phyloP scores from a whole-genome alignment of 2,329 filamentous ascomycete species.

The Epichloe typhina region DNA sequence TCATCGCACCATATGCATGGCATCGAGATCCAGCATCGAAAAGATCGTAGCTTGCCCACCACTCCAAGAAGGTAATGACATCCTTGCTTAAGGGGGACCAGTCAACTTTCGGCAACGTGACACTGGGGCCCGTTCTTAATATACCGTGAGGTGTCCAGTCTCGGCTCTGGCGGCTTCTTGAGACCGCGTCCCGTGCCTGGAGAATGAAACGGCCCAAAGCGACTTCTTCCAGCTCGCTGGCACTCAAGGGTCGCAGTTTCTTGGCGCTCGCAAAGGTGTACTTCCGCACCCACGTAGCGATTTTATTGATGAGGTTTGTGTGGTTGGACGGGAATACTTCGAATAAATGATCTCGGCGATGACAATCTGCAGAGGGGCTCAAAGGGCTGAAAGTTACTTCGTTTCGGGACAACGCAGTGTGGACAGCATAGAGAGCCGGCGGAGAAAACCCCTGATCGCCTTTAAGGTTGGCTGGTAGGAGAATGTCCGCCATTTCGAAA shows the following conservation, averaged over 20 bases:
- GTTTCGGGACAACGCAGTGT: conserved; percentile 47
- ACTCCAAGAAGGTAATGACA: conserved; percentile 55
- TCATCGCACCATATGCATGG: conserved; percentile 47
- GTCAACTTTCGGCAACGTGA: conserved; percentile 10
- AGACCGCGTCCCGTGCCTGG: conserved; percentile 36
- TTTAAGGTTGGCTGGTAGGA: conserved; percentile 26
- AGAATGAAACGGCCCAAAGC: conserved; percentile 31
- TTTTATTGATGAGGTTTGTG: conserved; percentile 16
- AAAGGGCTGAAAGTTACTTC: conserved; percentile 46
- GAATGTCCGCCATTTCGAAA: conserved; percentile 33
- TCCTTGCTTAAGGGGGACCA: conserved; percentile 25
- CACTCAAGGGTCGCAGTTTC: conserved; percentile 7
- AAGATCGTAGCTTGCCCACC: conserved; percentile 47
- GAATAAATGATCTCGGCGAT: conserved; percentile 43
- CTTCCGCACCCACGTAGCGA: conserved; percentile 20
- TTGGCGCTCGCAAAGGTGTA: conserved; percentile 14
- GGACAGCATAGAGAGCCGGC: conserved; percentile 53
- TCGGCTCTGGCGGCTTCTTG: conserved; percentile 35
- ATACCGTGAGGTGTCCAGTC: conserved; percentile 38
- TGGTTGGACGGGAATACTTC: conserved; percentile 33
- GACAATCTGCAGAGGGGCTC: conserved; percentile 32
- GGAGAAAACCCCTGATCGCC: conserved; percentile 24
- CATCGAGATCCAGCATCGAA: conserved; percentile 40
- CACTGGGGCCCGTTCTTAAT: conserved; percentile 16
- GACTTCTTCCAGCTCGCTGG: conserved; percentile 9